A percentile compares a stretch with the other conserved stretches of the same genome.
phyloP scores from a whole-genome alignment of 768 basidiomycete genomes.

The Podaxis sp. region DNA sequence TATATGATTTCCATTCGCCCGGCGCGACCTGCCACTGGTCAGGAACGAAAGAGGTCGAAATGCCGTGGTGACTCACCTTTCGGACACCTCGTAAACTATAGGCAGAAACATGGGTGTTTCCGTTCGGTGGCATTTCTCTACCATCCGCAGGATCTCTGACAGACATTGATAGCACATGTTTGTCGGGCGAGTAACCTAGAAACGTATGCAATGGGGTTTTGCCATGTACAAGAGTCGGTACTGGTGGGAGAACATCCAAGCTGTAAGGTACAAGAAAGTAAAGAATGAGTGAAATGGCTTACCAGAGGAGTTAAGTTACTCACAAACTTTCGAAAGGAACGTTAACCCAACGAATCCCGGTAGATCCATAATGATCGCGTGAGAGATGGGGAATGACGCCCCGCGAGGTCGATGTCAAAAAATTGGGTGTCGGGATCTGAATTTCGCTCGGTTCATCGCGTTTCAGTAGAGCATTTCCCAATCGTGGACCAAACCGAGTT shows the following conservation, averaged over 20 bases:
- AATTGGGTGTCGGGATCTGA: slow-evolving; percentile 53
- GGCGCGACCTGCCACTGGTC: slow-evolving; percentile 42
- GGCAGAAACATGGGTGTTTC: slow-evolving; percentile 50
- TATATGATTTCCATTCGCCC: slow-evolving; percentile 51
- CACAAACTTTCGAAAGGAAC: slow-evolving; percentile 83
- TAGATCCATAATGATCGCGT: slow-evolving; percentile 49
- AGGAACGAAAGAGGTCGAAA: not conserved
- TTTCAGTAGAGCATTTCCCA: slow-evolving; percentile 27
- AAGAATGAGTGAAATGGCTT: slow-evolving; percentile 4
- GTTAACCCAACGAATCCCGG: slow-evolving; percentile 58
- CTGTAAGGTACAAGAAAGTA: slow-evolving; percentile 25
- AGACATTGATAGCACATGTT: slow-evolving; percentile 55
- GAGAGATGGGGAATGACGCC: slow-evolving; percentile 75
- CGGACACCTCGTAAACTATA: slow-evolving; percentile 65
- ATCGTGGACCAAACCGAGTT: slow-evolving; percentile 28
- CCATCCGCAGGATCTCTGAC: slow-evolving; percentile 63
- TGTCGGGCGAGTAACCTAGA: slow-evolving; percentile 45
- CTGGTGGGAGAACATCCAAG: slow-evolving; percentile 62
- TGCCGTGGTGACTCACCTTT: slow-evolving; percentile 41
- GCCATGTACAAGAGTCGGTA: slow-evolving; percentile 56
- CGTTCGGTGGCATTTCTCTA: slow-evolving; percentile 71
- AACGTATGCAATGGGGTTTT: slow-evolving; percentile 58
- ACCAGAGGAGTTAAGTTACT: slow-evolving; percentile 24
- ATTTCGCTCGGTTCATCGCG: slow-evolving; percentile 20
- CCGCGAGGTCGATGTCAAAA: slow-evolving; percentile 63